phyloP scores from a whole-genome alignment of 495 filamentous ascomycete species.

The Penicillium turbatum region DNA sequence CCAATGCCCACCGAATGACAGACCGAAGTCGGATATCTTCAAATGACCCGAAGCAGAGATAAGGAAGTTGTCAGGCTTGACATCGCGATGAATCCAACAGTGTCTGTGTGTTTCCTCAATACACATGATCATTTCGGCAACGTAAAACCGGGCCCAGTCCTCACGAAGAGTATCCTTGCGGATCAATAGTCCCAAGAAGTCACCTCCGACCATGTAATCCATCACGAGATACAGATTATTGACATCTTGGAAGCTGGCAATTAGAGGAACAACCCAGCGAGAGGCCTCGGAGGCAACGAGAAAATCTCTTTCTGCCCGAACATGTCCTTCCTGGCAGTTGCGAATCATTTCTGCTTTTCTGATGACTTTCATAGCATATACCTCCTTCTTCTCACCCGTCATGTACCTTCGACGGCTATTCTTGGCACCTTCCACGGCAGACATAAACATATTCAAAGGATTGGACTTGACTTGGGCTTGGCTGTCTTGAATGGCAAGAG shows the following conservation, averaged over 20 bases:
- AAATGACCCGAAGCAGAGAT: conserved; percentile 83
- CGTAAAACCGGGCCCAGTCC: conserved; percentile 73
- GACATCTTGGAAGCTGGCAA: conserved; percentile 84
- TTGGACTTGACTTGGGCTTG: background rate
- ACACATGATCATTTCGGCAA: conserved; percentile 92
- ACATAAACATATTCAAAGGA: conserved; percentile 18
- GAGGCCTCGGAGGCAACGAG: conserved; percentile 79
- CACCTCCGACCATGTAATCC: conserved; percentile 96
- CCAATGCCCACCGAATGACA: conserved; percentile 95
- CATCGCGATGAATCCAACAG: conserved; percentile 86
- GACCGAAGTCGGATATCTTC: conserved; percentile 92
- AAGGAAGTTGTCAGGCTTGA: conserved; percentile 96
- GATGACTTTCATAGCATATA: conserved; percentile 96
- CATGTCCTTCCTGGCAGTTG: conserved; percentile 85
- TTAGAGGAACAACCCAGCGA: conserved; percentile 81
- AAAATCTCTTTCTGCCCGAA: conserved; percentile 88
- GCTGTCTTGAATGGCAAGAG: background rate
- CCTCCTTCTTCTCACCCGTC: conserved; percentile 45
- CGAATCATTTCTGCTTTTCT: conserved; percentile 86
- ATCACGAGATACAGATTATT: conserved; percentile 85
- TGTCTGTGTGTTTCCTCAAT: conserved; percentile 88
- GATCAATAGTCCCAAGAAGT: conserved; percentile 82
- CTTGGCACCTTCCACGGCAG: conserved; percentile 26
- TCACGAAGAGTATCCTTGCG: conserved; percentile 77
- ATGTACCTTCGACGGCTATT: conserved; percentile 25